Evolutionary conservation across 1,139 yeast species (phyloP), one percentile per base, ranked within the genome.

Genomic region (Blastobotrys illinoisensis): DNA sequence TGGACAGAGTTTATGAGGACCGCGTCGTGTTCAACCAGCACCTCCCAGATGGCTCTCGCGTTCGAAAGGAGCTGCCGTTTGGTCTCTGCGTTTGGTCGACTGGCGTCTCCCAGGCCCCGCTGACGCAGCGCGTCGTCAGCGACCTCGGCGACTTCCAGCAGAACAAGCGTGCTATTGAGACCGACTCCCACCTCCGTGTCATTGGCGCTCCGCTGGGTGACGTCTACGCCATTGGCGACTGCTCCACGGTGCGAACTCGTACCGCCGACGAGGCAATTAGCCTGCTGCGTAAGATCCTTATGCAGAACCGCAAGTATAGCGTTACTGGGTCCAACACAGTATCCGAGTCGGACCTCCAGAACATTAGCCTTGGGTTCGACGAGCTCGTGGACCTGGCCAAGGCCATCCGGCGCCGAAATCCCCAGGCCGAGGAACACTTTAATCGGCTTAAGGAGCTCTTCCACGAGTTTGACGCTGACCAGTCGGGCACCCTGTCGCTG

Each of bases 61-160:
- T 55, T 16, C 68, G 72, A 48, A 79, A 76, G 64, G 78, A 78
- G 56, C 67, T 83, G 50, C 83, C 85, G 26, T 81, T 74, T 56
- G 88, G 88, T 9, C 65, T 82, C 47, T 82, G 86, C 63, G 66
- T 83, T 47, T 83, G 88, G 88, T 82, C 87, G 0, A 83, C 87
- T 0, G 88, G 88, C 56, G 85, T 82, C 45, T 80, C 83, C 3
- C 82, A 79, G 60, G 78, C 81, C 52, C 83, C 82, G 3, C 65
- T 83, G 51, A 81, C 85, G 9, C 74, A 76, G 62, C 74, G 73
- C 44, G 71, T 82, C 46, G 81, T 77, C 48, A 65, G 71, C 23
- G 65, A 71, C 11, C 69, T 82, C 47, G 71, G 73, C 3, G 71
- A 68, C 1, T 64, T 68, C 44, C 87, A 83, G 68, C 73, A 70